These are phyloP conservation scores for Austroboletus festivus DNA, from an alignment of 768 basidiomycete genomes.

Conservation along the genomic window DNA sequence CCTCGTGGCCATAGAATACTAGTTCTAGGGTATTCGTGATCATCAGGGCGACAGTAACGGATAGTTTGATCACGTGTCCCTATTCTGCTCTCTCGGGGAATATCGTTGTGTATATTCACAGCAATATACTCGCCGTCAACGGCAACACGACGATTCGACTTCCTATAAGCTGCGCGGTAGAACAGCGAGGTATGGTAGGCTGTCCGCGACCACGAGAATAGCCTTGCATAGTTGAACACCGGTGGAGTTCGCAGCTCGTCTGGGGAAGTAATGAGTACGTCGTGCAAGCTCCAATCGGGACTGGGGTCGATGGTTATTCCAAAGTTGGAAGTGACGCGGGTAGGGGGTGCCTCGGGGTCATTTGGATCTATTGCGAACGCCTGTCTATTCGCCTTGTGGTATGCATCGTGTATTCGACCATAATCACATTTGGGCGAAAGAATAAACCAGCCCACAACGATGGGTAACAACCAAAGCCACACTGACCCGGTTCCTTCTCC, in stretches of 20 bases:
- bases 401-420: slow-evolving; percentile 23
- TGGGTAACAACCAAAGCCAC: slow-evolving; percentile 44
- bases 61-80: slow-evolving; percentile 19
- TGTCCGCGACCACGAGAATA: slow-evolving; percentile 17
- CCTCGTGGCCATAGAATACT: slow-evolving; percentile 22
- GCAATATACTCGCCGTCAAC: neutral
- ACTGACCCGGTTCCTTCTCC: slow-evolving; percentile 39
- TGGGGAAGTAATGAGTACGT: slow-evolving; percentile 10
- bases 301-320: slow-evolving; percentile 16
- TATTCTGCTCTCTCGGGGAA: slow-evolving; percentile 12
- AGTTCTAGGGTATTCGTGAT: neutral
- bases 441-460: slow-evolving; percentile 41
- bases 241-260: slow-evolving; percentile 26
- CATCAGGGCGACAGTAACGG: slow-evolving; percentile 17
- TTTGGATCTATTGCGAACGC: neutral
- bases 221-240: slow-evolving; percentile 25
- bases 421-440: slow-evolving; percentile 40
- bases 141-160: neutral
- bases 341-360: neutral
- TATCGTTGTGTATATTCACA: neutral
- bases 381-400: slow-evolving; percentile 12
- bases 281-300: slow-evolving; percentile 1
- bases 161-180: slow-evolving; percentile 17
- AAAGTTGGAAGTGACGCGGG: neutral
- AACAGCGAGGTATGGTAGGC: slow-evolving; percentile 15